Conservation (phyloP, 1,139 yeast species). For the Blastobotrys malaysiensis region DNA sequence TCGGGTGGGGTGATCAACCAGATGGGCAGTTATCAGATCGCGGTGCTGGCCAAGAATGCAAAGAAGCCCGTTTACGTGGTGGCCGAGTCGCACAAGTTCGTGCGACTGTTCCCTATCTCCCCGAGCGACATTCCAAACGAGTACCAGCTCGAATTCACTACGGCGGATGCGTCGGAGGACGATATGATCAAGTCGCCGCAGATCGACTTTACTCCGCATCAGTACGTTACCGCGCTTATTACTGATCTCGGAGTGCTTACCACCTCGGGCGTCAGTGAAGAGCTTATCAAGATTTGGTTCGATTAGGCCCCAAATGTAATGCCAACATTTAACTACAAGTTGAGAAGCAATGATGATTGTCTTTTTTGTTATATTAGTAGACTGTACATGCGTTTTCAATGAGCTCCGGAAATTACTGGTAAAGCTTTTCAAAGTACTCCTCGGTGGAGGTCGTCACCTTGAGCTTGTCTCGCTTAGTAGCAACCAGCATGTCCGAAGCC, state of each 20-base stretch:
- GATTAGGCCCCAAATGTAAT: conserved; percentile 49
- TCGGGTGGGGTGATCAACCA: conserved; percentile 97
- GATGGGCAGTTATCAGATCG: conserved; percentile 92
- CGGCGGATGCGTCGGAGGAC: conserved; percentile 25
- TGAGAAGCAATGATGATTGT: neutral
- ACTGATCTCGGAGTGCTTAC: conserved; percentile 96
- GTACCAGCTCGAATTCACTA: conserved; percentile 33
- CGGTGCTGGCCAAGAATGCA: conserved; percentile 84
- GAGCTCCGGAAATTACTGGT: neutral
- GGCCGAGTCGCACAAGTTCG: conserved; percentile 92
- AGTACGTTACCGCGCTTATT: conserved; percentile 88
- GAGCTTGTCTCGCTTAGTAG: conserved; percentile 20
- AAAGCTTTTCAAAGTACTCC: conserved; percentile 25
- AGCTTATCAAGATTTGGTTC: conserved; percentile 95
- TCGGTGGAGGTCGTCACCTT: conserved; percentile 23
- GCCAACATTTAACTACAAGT: neutral
- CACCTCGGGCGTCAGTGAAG: conserved; percentile 97
- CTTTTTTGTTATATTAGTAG: too few relatives aligned
- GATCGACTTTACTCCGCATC: conserved; percentile 94
- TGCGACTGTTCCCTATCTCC: conserved; percentile 88
- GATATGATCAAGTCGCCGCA: conserved; percentile 38
- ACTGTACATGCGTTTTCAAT: too few relatives aligned
- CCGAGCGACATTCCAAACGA: conserved; percentile 85
- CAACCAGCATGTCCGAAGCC: conserved; percentile 32
- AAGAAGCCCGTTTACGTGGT: conserved; percentile 93